Conservation (phyloP, 2,329 filamentous ascomycete genomes). For the Geoglossum cookeanum region DNA sequence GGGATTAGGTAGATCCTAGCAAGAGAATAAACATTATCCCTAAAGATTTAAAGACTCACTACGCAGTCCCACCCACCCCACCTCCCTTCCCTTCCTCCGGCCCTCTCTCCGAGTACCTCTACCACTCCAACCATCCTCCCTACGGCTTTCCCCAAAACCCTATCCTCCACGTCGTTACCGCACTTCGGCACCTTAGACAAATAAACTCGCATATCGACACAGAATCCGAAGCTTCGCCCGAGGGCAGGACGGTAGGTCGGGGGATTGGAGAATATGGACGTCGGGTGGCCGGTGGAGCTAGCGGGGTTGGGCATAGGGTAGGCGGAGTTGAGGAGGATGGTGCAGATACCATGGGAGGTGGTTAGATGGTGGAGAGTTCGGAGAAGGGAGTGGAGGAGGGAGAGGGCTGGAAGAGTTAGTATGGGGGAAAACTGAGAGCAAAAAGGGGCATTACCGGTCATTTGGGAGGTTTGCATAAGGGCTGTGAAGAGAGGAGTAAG, state of each 20-base stretch:
- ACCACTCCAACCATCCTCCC: slow-evolving; percentile 18
- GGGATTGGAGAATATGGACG: background rate
- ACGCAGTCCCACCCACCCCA: slow-evolving; percentile 16
- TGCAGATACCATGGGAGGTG: slow-evolving; percentile 19
- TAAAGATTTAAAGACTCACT: background rate
- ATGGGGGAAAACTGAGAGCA: too few species aligned
- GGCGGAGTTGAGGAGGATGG: slow-evolving; percentile 9
- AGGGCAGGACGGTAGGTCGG: slow-evolving; percentile 17
- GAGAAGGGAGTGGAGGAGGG: slow-evolving; percentile 23
- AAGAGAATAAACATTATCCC: background rate
- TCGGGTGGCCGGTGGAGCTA: background rate
- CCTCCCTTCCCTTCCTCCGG: slow-evolving; percentile 18
- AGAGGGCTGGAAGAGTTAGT: slow-evolving; percentile 17
- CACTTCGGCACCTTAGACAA: slow-evolving; percentile 20
- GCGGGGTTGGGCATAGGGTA: background rate
- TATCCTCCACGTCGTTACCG: background rate
- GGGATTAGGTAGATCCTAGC: background rate
- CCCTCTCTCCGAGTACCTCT: slow-evolving; percentile 26
- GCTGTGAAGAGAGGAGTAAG: slow-evolving; percentile 13
- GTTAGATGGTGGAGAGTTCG: slow-evolving; percentile 23
- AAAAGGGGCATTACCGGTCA: background rate
- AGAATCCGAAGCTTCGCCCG: slow-evolving; percentile 17
- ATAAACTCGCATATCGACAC: slow-evolving; percentile 23
- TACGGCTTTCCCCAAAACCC: background rate
- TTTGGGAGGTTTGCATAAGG: slow-evolving; percentile 4